Base-by-base conservation (phyloP, 1,139 yeast genomes). In the Kodamaea alishanica region DNA sequence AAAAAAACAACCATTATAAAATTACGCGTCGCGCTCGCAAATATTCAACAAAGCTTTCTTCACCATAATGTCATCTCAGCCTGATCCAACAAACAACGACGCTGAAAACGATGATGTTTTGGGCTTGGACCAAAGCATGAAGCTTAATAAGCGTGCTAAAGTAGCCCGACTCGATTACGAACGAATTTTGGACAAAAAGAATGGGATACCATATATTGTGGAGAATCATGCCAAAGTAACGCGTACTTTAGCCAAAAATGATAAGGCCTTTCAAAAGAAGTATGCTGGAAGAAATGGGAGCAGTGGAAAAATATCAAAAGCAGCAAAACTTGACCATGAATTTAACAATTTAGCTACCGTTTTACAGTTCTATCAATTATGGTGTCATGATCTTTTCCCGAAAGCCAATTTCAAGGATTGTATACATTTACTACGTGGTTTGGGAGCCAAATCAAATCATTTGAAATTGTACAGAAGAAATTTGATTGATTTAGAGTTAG, bases 321-420 rank as follows among this genome's bases (percentile, higher is more conserved):
- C 56, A 58, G 39, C 51, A 51, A 67, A 61, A 40, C 54, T 60
- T 26, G 68, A 67, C 8, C 66, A 65, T 30, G 79, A 75, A 42
- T 65, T 62, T 30, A 62, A 67, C 6, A 73, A 70, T 41, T 55
- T 72, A 32, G 58, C 67, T 6, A 56, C 66, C 9, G 65, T 87
- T 2, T 61, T 86, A 24, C 79, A 76, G 44, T 79, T 77, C 51
- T 87, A 86, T 60, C 95, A 86, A 59, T 58, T 87, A 26, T 87
- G 96, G 96, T 89, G 90, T 24, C 95, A 87, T 57, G 76, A 80
- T 5, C 55, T 87, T 37, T 87, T 76, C 50, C 95, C 96, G 8
- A 81, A 81, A 58, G 89, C 95, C 2, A 81, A 75, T 44, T 85
- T 87, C 49, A 65, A 69, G 39, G 95, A 86, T 55, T 82, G 77